These are phyloP conservation scores for Cymbidium sinense DNA, from an alignment of 106 monocot genomes.

Conservation along the genomic window DNA sequence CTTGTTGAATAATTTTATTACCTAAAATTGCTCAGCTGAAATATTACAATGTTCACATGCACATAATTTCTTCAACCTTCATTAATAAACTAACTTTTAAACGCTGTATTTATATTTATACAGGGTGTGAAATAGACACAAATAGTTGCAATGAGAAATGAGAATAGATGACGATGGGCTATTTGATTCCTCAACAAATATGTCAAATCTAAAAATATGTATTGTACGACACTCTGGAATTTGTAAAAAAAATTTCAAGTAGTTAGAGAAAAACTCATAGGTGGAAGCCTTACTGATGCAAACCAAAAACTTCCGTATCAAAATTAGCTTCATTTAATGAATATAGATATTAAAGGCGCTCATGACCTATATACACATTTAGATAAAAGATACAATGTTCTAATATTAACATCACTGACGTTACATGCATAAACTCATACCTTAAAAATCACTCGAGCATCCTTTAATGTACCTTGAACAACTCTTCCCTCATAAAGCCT, in stretches of 20 bases:
- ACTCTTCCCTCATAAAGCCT: slow-evolving; percentile 97
- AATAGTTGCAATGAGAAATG: neutral
- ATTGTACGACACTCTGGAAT: neutral
- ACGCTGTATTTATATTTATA: neutral
- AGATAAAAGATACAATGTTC: neutral
- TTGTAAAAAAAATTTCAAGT: neutral
- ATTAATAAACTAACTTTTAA: neutral
- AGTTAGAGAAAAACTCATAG: neutral
- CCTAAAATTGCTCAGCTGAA: neutral
- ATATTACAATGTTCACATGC: neutral
- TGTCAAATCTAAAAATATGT: neutral
- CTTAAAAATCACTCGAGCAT: slow-evolving; percentile 69
- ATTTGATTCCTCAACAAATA: neutral
- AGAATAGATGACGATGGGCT: neutral
- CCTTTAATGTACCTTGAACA: slow-evolving; percentile 58
- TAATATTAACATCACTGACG: neutral
- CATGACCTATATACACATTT: neutral
- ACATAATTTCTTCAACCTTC: neutral
- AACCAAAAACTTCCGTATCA: neutral
- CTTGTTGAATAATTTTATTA: neutral
- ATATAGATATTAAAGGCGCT: neutral
- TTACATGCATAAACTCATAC: slow-evolving; percentile 21
- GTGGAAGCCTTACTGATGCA: neutral
- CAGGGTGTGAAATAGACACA: neutral
- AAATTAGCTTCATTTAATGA: neutral